Percentiles rank a stretch among this genome's conserved stretches.
Conservation (phyloP, 176 grass and related monocot genomes). For the Thalia dealbata region DNA sequence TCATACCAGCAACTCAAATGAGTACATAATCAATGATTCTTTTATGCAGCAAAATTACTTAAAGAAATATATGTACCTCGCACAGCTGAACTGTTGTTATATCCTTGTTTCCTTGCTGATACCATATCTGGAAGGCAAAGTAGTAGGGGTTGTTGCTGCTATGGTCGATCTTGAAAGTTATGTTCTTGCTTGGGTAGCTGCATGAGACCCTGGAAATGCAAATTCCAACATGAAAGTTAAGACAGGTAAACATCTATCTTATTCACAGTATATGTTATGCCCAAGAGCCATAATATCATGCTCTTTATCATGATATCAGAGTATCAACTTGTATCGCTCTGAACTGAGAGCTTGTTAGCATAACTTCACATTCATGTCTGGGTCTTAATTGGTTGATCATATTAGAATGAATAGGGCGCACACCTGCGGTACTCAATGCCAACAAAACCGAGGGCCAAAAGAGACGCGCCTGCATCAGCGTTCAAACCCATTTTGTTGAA, state of each 20-base stretch:
- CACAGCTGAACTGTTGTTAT: constrained; percentile 50
- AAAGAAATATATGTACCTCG: constrained; percentile 32
- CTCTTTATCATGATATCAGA: too few relatives aligned
- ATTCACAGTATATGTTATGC: not conserved
- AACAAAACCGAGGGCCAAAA: constrained; percentile 33
- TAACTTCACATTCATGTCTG: too few relatives aligned
- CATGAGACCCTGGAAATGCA: constrained; percentile 36
- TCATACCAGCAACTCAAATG: not conserved
- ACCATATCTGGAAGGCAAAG: constrained; percentile 65
- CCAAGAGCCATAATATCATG: not conserved
- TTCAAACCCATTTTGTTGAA: constrained; percentile 36
- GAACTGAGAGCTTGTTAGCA: too few relatives aligned
- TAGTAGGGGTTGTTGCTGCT: constrained; percentile 49
- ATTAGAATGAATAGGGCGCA: not conserved
- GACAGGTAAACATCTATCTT: too few relatives aligned
- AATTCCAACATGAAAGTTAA: not conserved
- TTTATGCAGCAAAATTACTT: not conserved
- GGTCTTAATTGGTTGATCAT: too few relatives aligned
- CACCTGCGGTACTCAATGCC: constrained; percentile 44
- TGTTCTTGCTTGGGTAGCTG: constrained; percentile 57
- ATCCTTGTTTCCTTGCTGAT: constrained; percentile 48
- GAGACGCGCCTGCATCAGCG: constrained; percentile 27
- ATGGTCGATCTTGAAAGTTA: constrained; percentile 42
- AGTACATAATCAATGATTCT: not conserved
- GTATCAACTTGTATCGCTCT: not conserved